Evolutionary conservation across 208 protist genomes (phyloP), one percentile per base, ranked within the genome.

Genomic region (Trypanosoma avium): DNA sequence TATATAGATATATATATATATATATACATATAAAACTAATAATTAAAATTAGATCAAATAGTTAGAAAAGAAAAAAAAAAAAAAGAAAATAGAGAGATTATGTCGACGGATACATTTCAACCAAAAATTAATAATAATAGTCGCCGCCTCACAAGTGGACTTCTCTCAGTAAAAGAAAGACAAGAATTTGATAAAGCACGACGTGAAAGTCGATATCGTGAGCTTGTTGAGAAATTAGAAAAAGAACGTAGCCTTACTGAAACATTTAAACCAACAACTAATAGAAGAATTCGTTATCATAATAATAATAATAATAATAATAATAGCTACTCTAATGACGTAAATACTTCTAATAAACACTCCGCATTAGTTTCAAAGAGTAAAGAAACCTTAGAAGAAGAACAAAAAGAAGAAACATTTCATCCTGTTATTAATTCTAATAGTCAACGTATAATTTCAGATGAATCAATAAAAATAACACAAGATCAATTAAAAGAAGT

Each of bases 191-290:
- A 73, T 54, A 38, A 45, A 12, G 43, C 21, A 21, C 29, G 33
- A 6, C 67, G 67, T 22, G 49, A 52, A 21, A 56, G 7, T 1
- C 45, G 29, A 17, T 32, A 56, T 21, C 48, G 35, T 22, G 30
- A 61, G n/a, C 67, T 74, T 15, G 6, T 65, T 17, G 61, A 47
- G 6, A 45, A 45, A 19, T 59, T 52, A 12, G 61, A 65, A 27
- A 19, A 10, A 13, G 67, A 74, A 21, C 65, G 61, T 40, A 53
- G 52, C 13, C 21, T n/a, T 9, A 53, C 42, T 5, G 70, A 77
- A 42, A 77, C 70, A 12, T 77, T 77, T 43, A 26, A 12, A 9
- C 70, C 70, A 5, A n/a, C 15, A 10, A 77, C 55, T 10, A 75
- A 75, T 40, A 36, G 26, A 27, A 52, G 46, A 21, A 40, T 42